Evolutionary conservation across 2,329 filamentous ascomycete species (phyloP).

Genomic region (Nakataea oryzae): DNA sequence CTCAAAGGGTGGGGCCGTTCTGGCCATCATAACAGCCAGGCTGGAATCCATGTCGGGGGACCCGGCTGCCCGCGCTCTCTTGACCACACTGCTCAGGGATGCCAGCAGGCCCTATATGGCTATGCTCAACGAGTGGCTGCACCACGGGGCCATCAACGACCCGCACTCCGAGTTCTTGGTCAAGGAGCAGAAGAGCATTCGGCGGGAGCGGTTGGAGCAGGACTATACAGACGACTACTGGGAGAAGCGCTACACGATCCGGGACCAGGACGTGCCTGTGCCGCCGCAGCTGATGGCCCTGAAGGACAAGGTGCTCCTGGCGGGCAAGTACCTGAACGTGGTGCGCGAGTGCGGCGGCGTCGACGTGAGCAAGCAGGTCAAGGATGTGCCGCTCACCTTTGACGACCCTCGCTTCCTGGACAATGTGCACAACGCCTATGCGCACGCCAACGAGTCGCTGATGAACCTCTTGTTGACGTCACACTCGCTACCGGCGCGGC

Average conservation of each 20-base stretch:
- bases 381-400: constrained; percentile 83
- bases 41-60: constrained; percentile 89
- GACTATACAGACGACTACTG: constrained; percentile 99
- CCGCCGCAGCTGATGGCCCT: constrained; percentile 85
- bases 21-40: constrained; percentile 75
- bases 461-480: constrained; percentile 86
- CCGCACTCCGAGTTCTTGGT: constrained; percentile 90
- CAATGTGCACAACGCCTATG: constrained; percentile 92
- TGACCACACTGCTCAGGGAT: constrained; percentile 76
- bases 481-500: constrained; percentile 75
- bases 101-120: constrained; percentile 91
- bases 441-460: constrained; percentile 87
- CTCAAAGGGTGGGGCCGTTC: constrained; percentile 93
- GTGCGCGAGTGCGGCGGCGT: constrained; percentile 95
- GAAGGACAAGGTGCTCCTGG: constrained; percentile 88
- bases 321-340: constrained; percentile 96
- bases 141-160: constrained; percentile 90
- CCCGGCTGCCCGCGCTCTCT: constrained; percentile 69
- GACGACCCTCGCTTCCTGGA: constrained; percentile 88
- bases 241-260: constrained; percentile 94
- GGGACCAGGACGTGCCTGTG: constrained; percentile 65
- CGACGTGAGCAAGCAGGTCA: constrained; percentile 79
- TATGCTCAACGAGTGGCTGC: constrained; percentile 98
- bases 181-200: constrained; percentile 92
- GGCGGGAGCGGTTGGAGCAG: constrained; percentile 78